These are phyloP conservation scores for Chenopodium formosanum DNA, from an alignment of 148 eudicot species.

Conservation along the genomic window DNA sequence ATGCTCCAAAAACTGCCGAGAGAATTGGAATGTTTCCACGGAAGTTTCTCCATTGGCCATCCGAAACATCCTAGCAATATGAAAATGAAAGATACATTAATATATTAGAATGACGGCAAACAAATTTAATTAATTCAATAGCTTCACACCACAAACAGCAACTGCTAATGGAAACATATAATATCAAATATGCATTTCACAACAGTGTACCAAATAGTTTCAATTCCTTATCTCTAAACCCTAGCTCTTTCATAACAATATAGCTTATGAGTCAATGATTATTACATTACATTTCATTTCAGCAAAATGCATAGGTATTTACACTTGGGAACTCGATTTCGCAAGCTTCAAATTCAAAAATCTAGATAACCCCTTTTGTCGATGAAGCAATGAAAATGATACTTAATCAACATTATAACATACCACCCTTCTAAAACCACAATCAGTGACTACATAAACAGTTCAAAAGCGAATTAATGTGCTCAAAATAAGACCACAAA, in stretches of 20 bases:
- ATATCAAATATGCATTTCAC: not conserved
- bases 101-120: not conserved
- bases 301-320: too few relatives aligned
- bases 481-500: not conserved
- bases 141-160: slow-evolving; percentile 2
- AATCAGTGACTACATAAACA: not conserved
- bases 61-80: slow-evolving; percentile 68
- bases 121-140: not conserved
- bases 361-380: not conserved
- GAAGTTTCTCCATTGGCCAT: slow-evolving; percentile 94
- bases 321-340: not conserved
- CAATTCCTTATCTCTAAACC: not conserved
- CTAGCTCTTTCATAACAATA: not conserved
- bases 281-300: too few relatives aligned
- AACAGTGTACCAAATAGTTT: not conserved
- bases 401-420: too few relatives aligned
- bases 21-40: slow-evolving; percentile 77
- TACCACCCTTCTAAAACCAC: too few relatives aligned
- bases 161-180: not conserved
- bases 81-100: not conserved
- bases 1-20: slow-evolving; percentile 63
- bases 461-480: not conserved
- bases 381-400: not conserved
- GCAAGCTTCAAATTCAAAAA: not conserved
- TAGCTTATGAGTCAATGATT: too few relatives aligned